phyloP scores from a whole-genome alignment of 805 yeast species.

The Candida alai region DNA sequence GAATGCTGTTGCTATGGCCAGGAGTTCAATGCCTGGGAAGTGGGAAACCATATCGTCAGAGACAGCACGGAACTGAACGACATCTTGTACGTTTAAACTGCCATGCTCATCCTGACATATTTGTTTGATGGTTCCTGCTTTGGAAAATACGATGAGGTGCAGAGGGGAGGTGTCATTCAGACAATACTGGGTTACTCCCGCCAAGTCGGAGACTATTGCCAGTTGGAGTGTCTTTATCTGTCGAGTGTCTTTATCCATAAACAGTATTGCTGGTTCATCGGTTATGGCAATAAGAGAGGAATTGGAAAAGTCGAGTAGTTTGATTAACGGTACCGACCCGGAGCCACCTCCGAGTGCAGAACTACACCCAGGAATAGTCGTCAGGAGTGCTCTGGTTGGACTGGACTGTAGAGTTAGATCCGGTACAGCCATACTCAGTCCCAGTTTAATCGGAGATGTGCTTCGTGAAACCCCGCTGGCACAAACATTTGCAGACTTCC shows the following conservation, averaged over 20 bases:
- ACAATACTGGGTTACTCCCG: conserved; percentile 26
- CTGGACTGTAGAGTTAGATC: no score
- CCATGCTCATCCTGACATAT: conserved; percentile 15
- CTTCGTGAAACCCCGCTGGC: no score
- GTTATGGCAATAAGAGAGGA: conserved; percentile 29
- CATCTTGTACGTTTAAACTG: conserved; percentile 8
- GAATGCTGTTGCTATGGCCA: no score
- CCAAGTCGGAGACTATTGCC: conserved; percentile 33
- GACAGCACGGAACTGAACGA: conserved; percentile 12
- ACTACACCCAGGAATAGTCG: no score
- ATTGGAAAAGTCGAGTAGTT: conserved; percentile 22
- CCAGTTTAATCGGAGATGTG: no score
- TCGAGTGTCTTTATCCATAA: conserved; percentile 18
- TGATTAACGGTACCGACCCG: conserved; percentile 19
- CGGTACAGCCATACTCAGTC: no score
- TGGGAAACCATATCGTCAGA: no score
- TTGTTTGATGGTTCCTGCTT: conserved; percentile 35
- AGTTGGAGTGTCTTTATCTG: conserved; percentile 22
- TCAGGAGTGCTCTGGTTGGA: no score
- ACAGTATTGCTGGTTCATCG: conserved; percentile 32
- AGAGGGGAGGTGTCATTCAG: conserved; percentile 26
- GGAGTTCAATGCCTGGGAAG: no score
- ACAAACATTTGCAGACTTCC: no score
- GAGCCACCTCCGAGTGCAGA: no score
- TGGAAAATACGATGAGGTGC: conserved; percentile 44